Evolutionary conservation across 768 basidiomycete species (phyloP), one percentile per base, ranked within the genome.

Genomic region (Sarcodon sp.): DNA sequence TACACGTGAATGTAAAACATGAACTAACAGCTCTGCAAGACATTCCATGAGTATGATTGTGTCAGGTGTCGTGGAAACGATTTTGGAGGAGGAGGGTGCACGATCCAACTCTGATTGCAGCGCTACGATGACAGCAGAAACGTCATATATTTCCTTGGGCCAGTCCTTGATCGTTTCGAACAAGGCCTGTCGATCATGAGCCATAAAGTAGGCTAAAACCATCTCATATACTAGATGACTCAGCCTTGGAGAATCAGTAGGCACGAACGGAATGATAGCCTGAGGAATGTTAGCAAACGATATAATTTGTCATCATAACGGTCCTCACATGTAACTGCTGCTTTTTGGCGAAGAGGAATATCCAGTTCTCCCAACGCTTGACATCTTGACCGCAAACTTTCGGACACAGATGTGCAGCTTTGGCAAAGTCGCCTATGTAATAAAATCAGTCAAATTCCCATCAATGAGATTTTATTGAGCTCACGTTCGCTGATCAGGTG

Each of bases 361-460:
- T 87, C 87, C 87, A 96, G 55, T 85, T 79, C 59, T 97, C 93
- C 96, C 96, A 99, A n/a, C 76, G 73, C 57, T 80, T 82, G 9
- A 72, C 64, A 55, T 94, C 78, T 39, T 78, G 77, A 3, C 76
- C 83, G 54, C 94, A 86, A 6, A 97, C 89, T 60, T 87, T 91
- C 0, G 89, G 83, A 55, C 80, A 83, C 21, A 96, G 64, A 7
- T 71, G 66, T 0, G 94, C 96, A 1, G 94, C 94, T 57, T 87
- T 87, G 0, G 60, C 65, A 54, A 79, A 97, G 15, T 81, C 69
- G 13, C 69, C 80, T 80, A 50, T 18, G 18, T n/a, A 31, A 16
- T 31, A 27, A 12, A 46, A 52, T 10, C 3, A 33, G 16, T 47
- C 33, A 41, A 44, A 36, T 43, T 11, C 41, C 8, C 6, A 9